Percentiles rank a stretch among this genome's conserved stretches.
Evolutionary conservation across 108 stramenopile species (phyloP).

Genomic region (Cyclostephanos tholiformis): DNA sequence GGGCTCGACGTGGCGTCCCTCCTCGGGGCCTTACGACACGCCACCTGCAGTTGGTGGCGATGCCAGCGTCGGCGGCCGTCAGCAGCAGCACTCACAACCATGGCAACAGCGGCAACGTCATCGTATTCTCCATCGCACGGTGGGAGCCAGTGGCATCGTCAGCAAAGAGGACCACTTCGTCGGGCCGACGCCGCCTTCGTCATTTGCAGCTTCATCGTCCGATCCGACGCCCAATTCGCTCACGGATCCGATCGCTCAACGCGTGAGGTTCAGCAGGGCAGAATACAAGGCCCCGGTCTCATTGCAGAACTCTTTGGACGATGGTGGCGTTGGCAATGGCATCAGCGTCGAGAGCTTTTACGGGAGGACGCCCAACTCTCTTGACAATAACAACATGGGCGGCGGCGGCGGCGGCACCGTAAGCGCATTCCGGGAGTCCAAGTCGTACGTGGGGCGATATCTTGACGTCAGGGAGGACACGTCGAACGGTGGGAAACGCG

Average conservation of each 20-base stretch:
- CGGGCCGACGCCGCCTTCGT: not conserved
- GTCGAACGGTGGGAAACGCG: not conserved
- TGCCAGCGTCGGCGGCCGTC: not conserved
- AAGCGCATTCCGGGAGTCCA: not conserved
- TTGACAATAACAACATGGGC: not conserved
- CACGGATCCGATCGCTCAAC: not conserved
- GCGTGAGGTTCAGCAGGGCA: slow-evolving; percentile 2
- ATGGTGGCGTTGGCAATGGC: too few relatives aligned
- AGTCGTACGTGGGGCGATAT: slow-evolving; percentile 1
- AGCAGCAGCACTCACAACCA: not conserved
- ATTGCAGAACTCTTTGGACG: not conserved
- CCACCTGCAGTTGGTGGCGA: slow-evolving; percentile 8
- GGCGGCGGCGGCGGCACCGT: not conserved
- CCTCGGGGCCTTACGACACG: not conserved
- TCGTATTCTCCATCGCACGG: too few relatives aligned
- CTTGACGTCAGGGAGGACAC: not conserved
- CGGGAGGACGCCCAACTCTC: not conserved
- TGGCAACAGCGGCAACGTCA: too few relatives aligned
- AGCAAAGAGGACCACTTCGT: not conserved
- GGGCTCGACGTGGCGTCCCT: slow-evolving; percentile 6
- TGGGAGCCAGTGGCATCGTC: not conserved
- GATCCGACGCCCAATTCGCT: slow-evolving; percentile 4
- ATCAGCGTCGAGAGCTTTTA: not conserved
- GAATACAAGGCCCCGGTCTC: slow-evolving; percentile 5
- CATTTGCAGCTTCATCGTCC: not conserved